These are phyloP conservation scores for Schwanniomyces yamadae DNA, from an alignment of 805 yeast genomes.

Conservation along the genomic window DNA sequence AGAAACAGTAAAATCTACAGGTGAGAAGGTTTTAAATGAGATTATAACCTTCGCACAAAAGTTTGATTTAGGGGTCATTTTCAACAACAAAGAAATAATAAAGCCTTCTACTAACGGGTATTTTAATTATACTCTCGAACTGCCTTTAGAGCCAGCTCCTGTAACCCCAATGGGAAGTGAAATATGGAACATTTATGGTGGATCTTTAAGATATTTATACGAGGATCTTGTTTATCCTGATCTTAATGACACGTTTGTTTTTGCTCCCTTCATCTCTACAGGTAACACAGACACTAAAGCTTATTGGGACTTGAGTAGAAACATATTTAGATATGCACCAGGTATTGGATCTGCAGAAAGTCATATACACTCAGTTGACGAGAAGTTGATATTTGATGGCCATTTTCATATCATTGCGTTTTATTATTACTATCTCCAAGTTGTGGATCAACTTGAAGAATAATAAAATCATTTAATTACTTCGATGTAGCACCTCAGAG, in stretches of 20 bases:
- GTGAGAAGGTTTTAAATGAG: constrained; percentile 30
- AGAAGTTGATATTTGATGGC: constrained; percentile 26
- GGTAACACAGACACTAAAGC: constrained; percentile 44
- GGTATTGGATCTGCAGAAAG: constrained; percentile 18
- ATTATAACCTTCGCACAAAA: constrained; percentile 32
- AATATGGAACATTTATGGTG: constrained; percentile 36
- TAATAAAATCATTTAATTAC: too few species aligned
- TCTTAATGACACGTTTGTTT: constrained; percentile 23
- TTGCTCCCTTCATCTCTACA: constrained; percentile 34
- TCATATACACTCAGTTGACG: constrained; percentile 37
- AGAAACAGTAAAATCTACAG: constrained; percentile 32
- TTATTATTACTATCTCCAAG: constrained; percentile 38
- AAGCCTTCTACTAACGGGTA: constrained; percentile 28
- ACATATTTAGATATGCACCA: constrained; percentile 37
- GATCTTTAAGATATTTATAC: constrained; percentile 36
- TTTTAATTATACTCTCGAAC: constrained; percentile 26
- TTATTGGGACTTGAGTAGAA: constrained; percentile 40
- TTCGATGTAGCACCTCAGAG: too few species aligned
- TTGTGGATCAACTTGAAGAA: constrained; percentile 19
- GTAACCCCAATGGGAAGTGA: constrained; percentile 32
- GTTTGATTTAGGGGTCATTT: constrained; percentile 36
- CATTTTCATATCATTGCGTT: constrained; percentile 37
- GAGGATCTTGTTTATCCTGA: constrained; percentile 32
- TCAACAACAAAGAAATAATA: constrained; percentile 23
- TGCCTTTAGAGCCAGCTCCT: constrained; percentile 38